Evolutionary conservation across 306 rosid genomes (phyloP).

Genomic region (Lathyrus tuberosus): DNA sequence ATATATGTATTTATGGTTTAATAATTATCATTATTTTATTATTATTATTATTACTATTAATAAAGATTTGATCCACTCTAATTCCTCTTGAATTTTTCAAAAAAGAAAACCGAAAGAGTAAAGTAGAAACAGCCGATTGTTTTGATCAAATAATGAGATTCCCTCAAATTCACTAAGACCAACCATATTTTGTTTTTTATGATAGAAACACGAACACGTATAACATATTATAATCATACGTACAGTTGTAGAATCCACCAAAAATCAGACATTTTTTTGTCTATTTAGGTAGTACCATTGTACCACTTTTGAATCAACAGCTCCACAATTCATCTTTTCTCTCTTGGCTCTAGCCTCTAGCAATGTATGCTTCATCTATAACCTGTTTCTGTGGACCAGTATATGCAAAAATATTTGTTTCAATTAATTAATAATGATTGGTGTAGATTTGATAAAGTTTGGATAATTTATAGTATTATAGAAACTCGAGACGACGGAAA

Average conservation of each 20-base stretch:
- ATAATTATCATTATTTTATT: too few species aligned
- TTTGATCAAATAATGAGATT: neutral
- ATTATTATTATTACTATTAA: too few species aligned
- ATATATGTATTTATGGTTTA: too few species aligned
- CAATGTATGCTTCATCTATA: neutral
- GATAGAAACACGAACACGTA: too few species aligned
- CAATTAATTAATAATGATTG: neutral
- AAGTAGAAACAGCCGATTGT: too few species aligned
- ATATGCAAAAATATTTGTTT: too few species aligned
- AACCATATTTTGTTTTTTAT: too few species aligned
- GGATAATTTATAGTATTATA: conserved; percentile 29
- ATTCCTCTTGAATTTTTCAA: too few species aligned
- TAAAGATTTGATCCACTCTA: too few species aligned
- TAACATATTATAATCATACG: neutral
- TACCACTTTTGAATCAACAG: conserved; percentile 27
- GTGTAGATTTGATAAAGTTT: conserved; percentile 21
- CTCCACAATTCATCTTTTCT: neutral
- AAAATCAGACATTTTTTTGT: conserved; percentile 17
- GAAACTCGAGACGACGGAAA: conserved; percentile 38
- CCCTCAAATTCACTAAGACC: neutral
- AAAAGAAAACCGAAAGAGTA: too few species aligned
- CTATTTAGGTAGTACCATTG: conserved; percentile 1
- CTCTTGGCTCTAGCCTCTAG: neutral
- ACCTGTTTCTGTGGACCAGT: neutral
- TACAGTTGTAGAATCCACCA: neutral